A percentile compares a stretch with the other conserved stretches of the same genome.
phyloP scores from a whole-genome alignment of 257 asterid genomes.

The Jaltomata sinuosa region DNA sequence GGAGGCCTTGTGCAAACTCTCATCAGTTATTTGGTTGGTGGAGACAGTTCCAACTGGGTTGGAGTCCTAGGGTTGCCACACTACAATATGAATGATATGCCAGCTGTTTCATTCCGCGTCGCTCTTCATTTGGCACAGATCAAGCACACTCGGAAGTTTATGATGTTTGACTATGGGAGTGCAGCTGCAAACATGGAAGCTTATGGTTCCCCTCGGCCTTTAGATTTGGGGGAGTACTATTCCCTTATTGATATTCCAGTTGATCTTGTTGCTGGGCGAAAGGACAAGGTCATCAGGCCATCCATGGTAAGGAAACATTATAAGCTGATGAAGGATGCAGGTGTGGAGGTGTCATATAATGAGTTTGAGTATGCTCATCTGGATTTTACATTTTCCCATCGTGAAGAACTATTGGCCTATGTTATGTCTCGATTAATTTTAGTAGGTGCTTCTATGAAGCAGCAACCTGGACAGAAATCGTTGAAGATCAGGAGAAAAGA shows the following conservation, averaged over 20 bases:
- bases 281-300: slow-evolving; percentile 75
- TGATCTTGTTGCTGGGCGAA: slow-evolving; percentile 85
- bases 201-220: slow-evolving; percentile 68
- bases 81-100: slow-evolving; percentile 99
- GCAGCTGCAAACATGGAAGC: slow-evolving; percentile 50
- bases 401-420: slow-evolving; percentile 73
- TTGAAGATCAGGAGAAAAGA: slow-evolving; percentile 14
- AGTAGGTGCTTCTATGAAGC: slow-evolving; percentile 44
- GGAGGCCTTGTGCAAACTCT: slow-evolving; percentile 96
- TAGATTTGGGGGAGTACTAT: slow-evolving; percentile 71
- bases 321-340: slow-evolving; percentile 65
- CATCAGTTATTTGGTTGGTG: slow-evolving; percentile 85
- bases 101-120: slow-evolving; percentile 79
- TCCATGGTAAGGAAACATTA: slow-evolving; percentile 88
- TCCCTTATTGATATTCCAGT: slow-evolving; percentile 70
- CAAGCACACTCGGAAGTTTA: slow-evolving; percentile 60
- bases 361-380: slow-evolving; percentile 96
- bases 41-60: slow-evolving; percentile 99
- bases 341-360: slow-evolving; percentile 65
- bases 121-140: slow-evolving; percentile 87
- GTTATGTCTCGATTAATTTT: slow-evolving; percentile 79
- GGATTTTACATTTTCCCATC: slow-evolving; percentile 93
- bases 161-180: slow-evolving; percentile 84
- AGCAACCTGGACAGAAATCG: slow-evolving; percentile 17
- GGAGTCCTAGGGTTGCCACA: slow-evolving; percentile 87